Conservation (phyloP, 805 yeast genomes). For the Spencermartinsiella europaea region DNA sequence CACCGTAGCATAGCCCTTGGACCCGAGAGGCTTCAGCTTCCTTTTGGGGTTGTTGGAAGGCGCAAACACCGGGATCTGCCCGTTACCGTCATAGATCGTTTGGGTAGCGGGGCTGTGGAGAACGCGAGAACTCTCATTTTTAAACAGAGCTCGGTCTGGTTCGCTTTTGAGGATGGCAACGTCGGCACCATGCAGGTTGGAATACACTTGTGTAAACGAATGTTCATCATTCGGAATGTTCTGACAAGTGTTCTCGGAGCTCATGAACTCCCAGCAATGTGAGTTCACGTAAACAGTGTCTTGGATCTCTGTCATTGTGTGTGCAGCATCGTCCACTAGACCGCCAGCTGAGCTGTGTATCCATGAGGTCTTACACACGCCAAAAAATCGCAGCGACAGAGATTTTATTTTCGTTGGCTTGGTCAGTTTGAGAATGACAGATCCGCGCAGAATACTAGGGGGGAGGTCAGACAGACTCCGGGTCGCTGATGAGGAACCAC, state of each 20-base stretch:
- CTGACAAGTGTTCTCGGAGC: conserved; percentile 10
- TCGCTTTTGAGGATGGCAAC: conserved; percentile 21
- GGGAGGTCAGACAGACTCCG: conserved; percentile 16
- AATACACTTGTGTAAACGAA: conserved; percentile 25
- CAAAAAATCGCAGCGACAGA: conserved; percentile 59
- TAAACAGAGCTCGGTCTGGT: conserved; percentile 5
- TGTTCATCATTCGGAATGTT: conserved; percentile 16
- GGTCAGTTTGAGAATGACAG: conserved; percentile 60
- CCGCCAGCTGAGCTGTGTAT: conserved; percentile 22
- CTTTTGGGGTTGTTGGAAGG: conserved; percentile 2
- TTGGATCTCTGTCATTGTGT: conserved; percentile 29
- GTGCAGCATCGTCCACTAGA: conserved; percentile 21
- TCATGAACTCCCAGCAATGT: conserved; percentile 33
- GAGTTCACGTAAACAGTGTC: conserved; percentile 28
- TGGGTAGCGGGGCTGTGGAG: neutral
- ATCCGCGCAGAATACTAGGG: conserved; percentile 65
- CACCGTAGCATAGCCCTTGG: conserved; percentile 33
- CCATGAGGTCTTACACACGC: conserved; percentile 78
- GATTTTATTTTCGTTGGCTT: conserved; percentile 69
- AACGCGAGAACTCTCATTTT: neutral
- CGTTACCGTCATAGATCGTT: neutral
- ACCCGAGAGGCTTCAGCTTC: conserved; percentile 4
- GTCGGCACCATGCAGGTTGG: conserved; percentile 33
- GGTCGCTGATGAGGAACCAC: neutral
- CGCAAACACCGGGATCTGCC: conserved; percentile 14